Base-by-base conservation (phyloP, 371 early-diverging fungal genomes). In the Batrachochytrium dendrobatidis region DNA sequence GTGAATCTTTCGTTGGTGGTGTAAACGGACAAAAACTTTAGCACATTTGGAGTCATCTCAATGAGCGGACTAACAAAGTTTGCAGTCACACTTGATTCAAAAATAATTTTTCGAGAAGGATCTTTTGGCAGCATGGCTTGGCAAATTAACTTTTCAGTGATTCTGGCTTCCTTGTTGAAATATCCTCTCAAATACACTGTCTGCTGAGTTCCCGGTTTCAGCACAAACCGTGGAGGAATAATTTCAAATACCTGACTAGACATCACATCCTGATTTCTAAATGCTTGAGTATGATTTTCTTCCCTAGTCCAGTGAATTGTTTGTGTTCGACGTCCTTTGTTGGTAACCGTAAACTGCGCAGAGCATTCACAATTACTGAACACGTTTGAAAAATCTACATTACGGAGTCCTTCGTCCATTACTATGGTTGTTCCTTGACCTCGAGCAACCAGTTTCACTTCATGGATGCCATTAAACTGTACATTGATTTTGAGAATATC, bases 41-140 rank as follows among this genome's bases (percentile, higher is more conserved):
- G 45, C 15, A 26, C 28, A 6, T 65, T 26, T 0, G 80, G 76
- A 8, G 48, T 51, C 26, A 72, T 49, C 25, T 68, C 62, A 32
- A 82, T 31, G 34, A 78, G 55, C 4, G 82, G 82, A 43, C 67
- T 72, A 22, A 80, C 65, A 56, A 82, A 82, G 48, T 70, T 75
- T 1, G 77, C 82, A 2, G 66, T 25, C 1, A 82, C 66, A 5
- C 22, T 44, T 2, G 66, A 48, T 30, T 70, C 68, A 2, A 78
- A 29, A 2, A 82, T 53, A 10, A 53, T 29, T 24, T 65, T 53
- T 18, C 76, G 62, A 0, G 73, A 58, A 0, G 82, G 79, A 49
- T 82, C 79, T 48, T 77, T 77, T 26, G 77, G 79, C 34, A 77
- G 64, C 2, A 63, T 67, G 24, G 63, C 68, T 29, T 76, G 75